A percentile compares a stretch with the other conserved stretches of the same genome.
Evolutionary conservation across 2,329 filamentous ascomycete genomes (phyloP).

Genomic region (Colletotrichum sp.): DNA sequence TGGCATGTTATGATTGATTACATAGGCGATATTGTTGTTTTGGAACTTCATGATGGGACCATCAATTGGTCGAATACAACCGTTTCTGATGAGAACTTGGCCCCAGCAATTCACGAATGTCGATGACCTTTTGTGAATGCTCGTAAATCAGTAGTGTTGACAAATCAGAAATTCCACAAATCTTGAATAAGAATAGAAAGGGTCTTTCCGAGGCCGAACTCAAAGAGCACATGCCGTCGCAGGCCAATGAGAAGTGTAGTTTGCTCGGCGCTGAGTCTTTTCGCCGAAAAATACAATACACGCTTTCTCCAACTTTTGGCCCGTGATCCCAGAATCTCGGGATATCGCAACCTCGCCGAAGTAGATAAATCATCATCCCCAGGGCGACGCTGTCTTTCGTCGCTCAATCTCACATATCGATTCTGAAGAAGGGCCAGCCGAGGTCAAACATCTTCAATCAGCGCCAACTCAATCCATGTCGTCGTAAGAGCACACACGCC

Average conservation of each 20-base stretch:
- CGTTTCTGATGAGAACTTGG: neutral
- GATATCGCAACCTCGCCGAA: neutral
- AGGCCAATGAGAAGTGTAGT: neutral
- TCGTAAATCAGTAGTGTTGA: neutral
- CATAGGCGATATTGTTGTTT: constrained; percentile 6
- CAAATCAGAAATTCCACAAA: constrained; percentile 27
- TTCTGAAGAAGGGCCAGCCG: neutral
- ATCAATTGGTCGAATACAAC: neutral
- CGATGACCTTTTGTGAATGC: constrained; percentile 24
- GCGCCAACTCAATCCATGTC: neutral
- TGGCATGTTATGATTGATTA: neutral
- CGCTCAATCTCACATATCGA: rapidly evolving
- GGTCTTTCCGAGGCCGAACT: constrained; percentile 12
- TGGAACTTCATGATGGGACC: neutral
- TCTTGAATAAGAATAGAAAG: constrained; percentile 35
- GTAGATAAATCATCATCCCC: neutral
- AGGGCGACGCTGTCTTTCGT: neutral
- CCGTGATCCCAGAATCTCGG: neutral
- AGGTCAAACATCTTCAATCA: neutral
- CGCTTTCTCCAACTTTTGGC: neutral
- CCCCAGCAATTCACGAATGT: neutral
- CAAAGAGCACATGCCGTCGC: neutral
- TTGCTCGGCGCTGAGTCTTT: neutral
- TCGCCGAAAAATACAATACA: neutral
- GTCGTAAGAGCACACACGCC: neutral